These are phyloP conservation scores for Wickerhamiella spandovensis DNA, from an alignment of 805 yeast species.

Conservation along the genomic window DNA sequence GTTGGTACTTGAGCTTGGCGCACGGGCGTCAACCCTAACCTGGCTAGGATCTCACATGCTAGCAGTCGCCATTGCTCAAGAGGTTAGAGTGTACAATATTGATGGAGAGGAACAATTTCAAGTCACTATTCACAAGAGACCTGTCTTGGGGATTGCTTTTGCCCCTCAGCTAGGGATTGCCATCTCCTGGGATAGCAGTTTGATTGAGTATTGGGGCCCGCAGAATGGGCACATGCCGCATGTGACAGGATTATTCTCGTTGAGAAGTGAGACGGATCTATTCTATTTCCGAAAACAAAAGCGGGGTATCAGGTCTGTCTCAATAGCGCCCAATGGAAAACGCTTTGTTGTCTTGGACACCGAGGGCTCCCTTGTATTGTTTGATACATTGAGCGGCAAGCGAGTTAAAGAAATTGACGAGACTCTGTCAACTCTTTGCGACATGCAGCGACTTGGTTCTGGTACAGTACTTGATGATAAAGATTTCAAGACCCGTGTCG, in stretches of 20 bases:
- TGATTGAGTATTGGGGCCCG: neutral
- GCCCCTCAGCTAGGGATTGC: neutral
- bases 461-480: neutral
- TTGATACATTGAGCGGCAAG: neutral
- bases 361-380: neutral
- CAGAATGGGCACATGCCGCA: neutral
- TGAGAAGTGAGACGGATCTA: neutral
- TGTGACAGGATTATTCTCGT: neutral
- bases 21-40: neutral
- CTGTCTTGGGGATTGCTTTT: neutral
- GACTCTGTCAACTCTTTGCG: neutral
- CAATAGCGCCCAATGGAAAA: neutral
- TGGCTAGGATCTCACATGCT: neutral
- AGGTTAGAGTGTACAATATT: neutral
- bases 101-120: neutral
- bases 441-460: neutral
- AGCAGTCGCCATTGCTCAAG: neutral
- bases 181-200: neutral
- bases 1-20: neutral
- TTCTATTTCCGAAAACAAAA: neutral
- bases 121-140: neutral
- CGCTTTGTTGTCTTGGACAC: neutral
- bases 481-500: neutral
- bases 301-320: neutral
- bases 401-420: neutral